Conservation (phyloP, 805 yeast genomes). For the Candida corydali region DNA sequence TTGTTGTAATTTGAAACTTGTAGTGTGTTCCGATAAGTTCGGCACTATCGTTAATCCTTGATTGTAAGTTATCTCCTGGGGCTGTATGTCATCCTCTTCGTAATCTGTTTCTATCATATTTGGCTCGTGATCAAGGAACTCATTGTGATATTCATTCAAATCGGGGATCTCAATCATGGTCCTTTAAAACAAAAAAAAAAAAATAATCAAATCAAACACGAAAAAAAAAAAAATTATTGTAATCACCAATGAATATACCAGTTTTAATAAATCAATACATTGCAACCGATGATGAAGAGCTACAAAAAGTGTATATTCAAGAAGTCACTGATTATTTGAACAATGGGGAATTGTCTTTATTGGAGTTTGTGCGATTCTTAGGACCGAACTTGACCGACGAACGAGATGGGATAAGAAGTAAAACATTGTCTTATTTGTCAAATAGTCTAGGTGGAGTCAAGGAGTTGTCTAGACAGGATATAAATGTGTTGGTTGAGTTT, state of each 20-base stretch:
- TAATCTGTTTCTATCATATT: conserved; percentile 3
- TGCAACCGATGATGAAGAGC: conserved; percentile 27
- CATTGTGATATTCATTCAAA: conserved; percentile 21
- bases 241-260: conserved; percentile 17
- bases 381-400: conserved; percentile 65
- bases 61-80: conserved; percentile 1
- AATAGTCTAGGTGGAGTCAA: conserved; percentile 26
- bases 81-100: neutral
- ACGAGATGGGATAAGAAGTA: conserved; percentile 47
- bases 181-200: neutral
- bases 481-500: conserved; percentile 52
- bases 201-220: neutral
- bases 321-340: conserved; percentile 22
- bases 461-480: conserved; percentile 41
- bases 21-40: conserved; percentile 8
- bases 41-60: conserved; percentile 7
- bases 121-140: conserved; percentile 5
- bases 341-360: conserved; percentile 27
- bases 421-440: conserved; percentile 40
- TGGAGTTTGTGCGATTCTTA: conserved; percentile 52
- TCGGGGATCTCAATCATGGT: conserved; percentile 43
- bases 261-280: conserved; percentile 35
- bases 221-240: conserved; percentile 2
- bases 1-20: conserved; percentile 13
- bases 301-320: conserved; percentile 13